A percentile compares a stretch with the other conserved stretches of the same genome.
phyloP scores from a whole-genome alignment of 179 eudicot species.

The Drosera spatulata region DNA sequence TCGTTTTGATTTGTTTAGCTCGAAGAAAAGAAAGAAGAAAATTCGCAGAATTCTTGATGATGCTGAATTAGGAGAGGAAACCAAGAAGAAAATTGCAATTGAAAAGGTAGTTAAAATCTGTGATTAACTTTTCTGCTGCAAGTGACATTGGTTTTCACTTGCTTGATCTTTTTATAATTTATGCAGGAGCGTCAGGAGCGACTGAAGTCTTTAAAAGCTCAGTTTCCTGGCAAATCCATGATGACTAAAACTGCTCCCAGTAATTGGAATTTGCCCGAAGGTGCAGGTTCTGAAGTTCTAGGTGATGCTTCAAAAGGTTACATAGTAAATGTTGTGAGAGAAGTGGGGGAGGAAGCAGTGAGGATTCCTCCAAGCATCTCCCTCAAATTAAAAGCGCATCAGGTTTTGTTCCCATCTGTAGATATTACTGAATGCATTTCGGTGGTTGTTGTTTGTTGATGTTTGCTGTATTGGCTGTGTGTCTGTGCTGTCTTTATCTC shows the following conservation, averaged over 20 bases:
- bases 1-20: conserved; percentile 19
- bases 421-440: neutral
- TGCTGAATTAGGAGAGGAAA: conserved; percentile 96
- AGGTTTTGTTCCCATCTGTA: conserved; percentile 36
- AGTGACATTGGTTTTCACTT: neutral
- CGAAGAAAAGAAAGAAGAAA: conserved; percentile 65
- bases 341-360: conserved; percentile 83
- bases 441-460: neutral
- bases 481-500: neutral
- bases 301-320: conserved; percentile 77
- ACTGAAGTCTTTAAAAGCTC: conserved; percentile 77
- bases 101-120: conserved; percentile 58
- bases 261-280: conserved; percentile 45
- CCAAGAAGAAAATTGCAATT: conserved; percentile 91
- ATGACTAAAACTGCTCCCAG: conserved; percentile 27
- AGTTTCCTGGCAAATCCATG: conserved; percentile 50
- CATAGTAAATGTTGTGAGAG: conserved; percentile 92
- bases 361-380: conserved; percentile 96
- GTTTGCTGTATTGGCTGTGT: neutral
- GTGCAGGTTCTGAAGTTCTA: conserved; percentile 58
- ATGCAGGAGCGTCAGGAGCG: conserved; percentile 93
- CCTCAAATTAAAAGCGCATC: conserved; percentile 72
- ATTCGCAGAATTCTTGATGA: conserved; percentile 95
- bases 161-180: conserved; percentile 8
- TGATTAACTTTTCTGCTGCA: neutral